These are phyloP conservation scores for Agrocybe praecox DNA, from an alignment of 768 basidiomycete species.

Conservation along the genomic window DNA sequence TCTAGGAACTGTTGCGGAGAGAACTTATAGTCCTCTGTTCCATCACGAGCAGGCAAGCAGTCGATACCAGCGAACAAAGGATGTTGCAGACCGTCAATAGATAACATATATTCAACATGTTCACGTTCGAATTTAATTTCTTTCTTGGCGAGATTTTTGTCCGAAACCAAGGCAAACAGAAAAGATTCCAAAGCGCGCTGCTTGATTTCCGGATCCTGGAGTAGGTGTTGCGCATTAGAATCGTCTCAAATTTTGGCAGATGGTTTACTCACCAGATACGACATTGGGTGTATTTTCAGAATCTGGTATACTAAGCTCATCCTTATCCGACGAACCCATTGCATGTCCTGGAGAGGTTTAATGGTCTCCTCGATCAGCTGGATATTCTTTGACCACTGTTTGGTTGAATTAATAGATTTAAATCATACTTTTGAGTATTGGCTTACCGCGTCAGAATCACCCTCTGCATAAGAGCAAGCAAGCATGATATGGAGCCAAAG, in stretches of 20 bases:
- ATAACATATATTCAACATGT: conserved; percentile 58
- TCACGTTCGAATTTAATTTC: conserved; percentile 46
- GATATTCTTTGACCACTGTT: conserved; percentile 10
- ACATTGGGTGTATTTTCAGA: conserved; percentile 58
- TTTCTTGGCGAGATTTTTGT: conserved; percentile 10
- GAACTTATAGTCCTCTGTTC: conserved; percentile 29
- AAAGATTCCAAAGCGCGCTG: conserved; percentile 57
- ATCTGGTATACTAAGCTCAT: conserved; percentile 59
- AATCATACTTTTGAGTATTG: neutral
- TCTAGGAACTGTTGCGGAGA: conserved; percentile 28
- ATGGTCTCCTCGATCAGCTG: neutral
- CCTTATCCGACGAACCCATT: conserved; percentile 56
- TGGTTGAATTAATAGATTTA: neutral
- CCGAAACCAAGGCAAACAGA: conserved; percentile 52
- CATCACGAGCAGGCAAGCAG: conserved; percentile 14
- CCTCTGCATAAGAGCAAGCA: conserved; percentile 64
- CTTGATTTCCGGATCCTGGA: conserved; percentile 37
- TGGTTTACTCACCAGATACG: conserved; percentile 51
- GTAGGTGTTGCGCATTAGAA: neutral
- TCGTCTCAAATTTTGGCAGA: neutral
- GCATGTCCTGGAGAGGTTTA: conserved; percentile 19
- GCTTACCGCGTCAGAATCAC: conserved; percentile 26
- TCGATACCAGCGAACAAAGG: conserved; percentile 42
- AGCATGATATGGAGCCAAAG: conserved; percentile 75
- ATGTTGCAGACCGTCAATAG: conserved; percentile 59